Evolutionary conservation across 2,329 filamentous ascomycete genomes (phyloP), one percentile per base, ranked within the genome.

Genomic region (Cercospora nicotianae): DNA sequence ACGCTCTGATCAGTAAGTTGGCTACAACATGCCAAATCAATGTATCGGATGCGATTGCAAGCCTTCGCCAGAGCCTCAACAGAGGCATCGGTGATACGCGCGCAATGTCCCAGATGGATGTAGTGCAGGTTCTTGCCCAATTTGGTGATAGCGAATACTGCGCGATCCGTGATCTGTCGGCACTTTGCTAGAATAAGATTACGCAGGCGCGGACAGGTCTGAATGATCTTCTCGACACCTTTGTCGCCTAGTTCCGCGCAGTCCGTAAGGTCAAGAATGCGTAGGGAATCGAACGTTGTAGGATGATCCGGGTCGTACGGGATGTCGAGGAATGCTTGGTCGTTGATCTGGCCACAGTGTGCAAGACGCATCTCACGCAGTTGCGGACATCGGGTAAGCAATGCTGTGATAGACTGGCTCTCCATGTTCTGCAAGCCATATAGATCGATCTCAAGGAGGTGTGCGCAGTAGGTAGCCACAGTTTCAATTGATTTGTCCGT

Each of bases 81-180:
- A 1, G 93, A 94, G 39, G 89, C 86, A 76, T 99, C 95, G 0
- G 94, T 97, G 76, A 99, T 94, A 58, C 94, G 89, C 30, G 88
- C 88, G 79, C 95, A 99, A 79, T 99, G 95, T 9, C 95, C 95
- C 1, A 99, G 85, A 77, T 99, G 95, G 63, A 99, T 90, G 78
- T 97, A 98, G 79, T 99, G 95, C 64, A 99, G 83, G 75, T 98
- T 99, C 83, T 97, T 98, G 70, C 94, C 93, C 3, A 99, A 86
- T 74, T 88, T 90, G 66, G 93, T 90, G 71, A 99, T 98, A 65
- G 94, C 90, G 73, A 91, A 85, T 8, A 99, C 93, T 8, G 94
- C 90, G 58, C 87, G 86, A 80, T 99, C 94, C 1, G 95, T 98
- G 75, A 99, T 92, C 75, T 94, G 90, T 71, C 91, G 88, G 80